phyloP scores from a whole-genome alignment of 75 land plant species.

The Larix kaempferi region DNA sequence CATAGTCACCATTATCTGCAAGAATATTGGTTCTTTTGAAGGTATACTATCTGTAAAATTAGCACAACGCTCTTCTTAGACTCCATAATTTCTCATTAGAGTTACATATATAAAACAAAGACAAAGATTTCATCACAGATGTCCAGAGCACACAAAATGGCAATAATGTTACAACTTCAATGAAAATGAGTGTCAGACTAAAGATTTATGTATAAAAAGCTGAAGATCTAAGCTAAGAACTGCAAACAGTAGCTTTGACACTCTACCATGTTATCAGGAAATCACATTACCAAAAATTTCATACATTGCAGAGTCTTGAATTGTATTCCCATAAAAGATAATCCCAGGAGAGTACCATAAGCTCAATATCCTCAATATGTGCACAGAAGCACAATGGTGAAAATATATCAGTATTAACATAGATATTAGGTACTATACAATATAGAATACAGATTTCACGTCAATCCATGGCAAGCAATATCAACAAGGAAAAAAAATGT shows the following conservation, averaged over 20 bases:
- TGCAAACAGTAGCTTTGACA: not conserved
- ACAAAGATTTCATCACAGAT: not conserved
- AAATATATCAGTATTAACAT: not conserved
- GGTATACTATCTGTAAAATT: conserved; percentile 75
- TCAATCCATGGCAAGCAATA: no score
- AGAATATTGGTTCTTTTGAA: conserved; percentile 53
- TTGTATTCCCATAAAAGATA: not conserved
- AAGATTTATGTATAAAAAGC: not conserved
- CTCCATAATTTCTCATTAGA: not conserved
- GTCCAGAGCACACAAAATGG: not conserved
- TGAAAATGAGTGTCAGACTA: not conserved
- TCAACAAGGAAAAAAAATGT: no score
- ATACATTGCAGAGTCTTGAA: not conserved
- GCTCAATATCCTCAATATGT: not conserved
- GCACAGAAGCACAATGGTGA: not conserved
- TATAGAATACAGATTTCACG: no score
- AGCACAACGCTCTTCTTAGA: not conserved
- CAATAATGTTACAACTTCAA: not conserved
- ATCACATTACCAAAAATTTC: not conserved
- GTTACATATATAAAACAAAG: not conserved
- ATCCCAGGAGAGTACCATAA: not conserved
- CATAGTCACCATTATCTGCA: conserved; percentile 87
- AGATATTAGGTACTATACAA: no score
- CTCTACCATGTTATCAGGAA: not conserved
- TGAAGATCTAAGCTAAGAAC: not conserved